A percentile compares a stretch with the other conserved stretches of the same genome.
Evolutionary conservation across 805 yeast genomes (phyloP).

Genomic region (Ogataea paraovalis): DNA sequence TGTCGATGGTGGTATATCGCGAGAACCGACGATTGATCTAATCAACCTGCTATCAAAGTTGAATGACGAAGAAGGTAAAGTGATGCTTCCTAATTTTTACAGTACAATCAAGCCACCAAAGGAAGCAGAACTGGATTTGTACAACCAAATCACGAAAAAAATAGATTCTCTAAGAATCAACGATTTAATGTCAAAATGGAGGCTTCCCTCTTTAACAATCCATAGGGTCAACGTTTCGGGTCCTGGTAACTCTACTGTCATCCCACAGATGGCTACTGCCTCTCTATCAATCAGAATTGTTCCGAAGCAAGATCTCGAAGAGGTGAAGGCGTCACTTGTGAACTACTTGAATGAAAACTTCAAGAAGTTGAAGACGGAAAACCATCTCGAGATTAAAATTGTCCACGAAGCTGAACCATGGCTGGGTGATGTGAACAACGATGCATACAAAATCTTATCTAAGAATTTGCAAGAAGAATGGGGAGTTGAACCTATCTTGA

Average conservation of each 20-base stretch:
- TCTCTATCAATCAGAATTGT: constrained; percentile 81
- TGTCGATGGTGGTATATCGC: constrained; percentile 86
- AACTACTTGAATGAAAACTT: constrained; percentile 47
- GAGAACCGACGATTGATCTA: constrained; percentile 88
- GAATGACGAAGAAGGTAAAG: constrained; percentile 50
- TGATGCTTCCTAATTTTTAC: constrained; percentile 66
- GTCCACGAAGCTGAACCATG: constrained; percentile 93
- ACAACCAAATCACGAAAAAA: constrained; percentile 53
- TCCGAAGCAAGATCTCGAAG: constrained; percentile 74
- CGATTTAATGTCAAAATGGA: constrained; percentile 77
- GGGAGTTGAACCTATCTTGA: constrained; percentile 77
- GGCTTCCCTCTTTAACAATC: constrained; percentile 82
- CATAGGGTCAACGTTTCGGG: constrained; percentile 86
- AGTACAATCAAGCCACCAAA: constrained; percentile 59
- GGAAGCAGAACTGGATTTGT: constrained; percentile 54
- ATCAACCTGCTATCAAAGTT: constrained; percentile 66
- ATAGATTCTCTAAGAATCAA: constrained; percentile 31
- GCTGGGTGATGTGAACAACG: constrained; percentile 82
- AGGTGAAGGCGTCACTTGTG: constrained; percentile 49
- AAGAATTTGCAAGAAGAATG: constrained; percentile 65
- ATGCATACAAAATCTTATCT: constrained; percentile 64
- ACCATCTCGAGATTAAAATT: constrained; percentile 56
- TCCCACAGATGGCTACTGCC: constrained; percentile 77
- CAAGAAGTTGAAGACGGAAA: constrained; percentile 48
- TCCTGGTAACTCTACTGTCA: constrained; percentile 84